phyloP scores from a whole-genome alignment of 78 protist species.

The Bodo saltans region DNA sequence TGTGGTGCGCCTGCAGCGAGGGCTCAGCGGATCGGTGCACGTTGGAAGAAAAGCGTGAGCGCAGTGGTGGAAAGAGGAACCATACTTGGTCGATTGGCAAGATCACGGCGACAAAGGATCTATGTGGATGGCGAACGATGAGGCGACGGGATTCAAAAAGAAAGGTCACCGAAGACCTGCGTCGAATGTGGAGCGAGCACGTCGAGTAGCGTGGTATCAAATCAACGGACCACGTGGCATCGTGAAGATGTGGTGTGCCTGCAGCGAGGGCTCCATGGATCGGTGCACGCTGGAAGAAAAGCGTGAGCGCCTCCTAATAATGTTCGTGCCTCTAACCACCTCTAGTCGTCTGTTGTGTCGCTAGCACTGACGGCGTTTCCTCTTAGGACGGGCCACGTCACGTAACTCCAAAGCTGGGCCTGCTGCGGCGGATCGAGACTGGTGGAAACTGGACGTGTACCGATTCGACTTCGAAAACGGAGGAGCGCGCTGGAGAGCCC shows the following conservation, averaged over 20 bases:
- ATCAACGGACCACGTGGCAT: slow-evolving; percentile 23
- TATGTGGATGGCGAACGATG: too few species aligned
- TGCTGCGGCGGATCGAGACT: slow-evolving; percentile 4
- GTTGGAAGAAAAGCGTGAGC: background rate
- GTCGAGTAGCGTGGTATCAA: slow-evolving; percentile 17
- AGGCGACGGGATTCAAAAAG: background rate
- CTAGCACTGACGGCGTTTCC: too few species aligned
- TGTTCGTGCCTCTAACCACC: too few species aligned
- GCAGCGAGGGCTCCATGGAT: slow-evolving; percentile 16
- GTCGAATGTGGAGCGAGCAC: slow-evolving; percentile 8
- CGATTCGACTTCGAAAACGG: background rate
- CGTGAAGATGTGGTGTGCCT: slow-evolving; percentile 28
- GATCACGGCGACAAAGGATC: too few species aligned
- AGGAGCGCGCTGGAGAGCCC: slow-evolving; percentile 1
- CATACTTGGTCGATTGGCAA: slow-evolving; percentile 26
- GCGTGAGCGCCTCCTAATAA: too few species aligned
- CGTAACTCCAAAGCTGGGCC: background rate
- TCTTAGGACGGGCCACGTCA: background rate
- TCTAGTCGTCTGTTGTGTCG: too few species aligned
- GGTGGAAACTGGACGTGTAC: slow-evolving; percentile 33
- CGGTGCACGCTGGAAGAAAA: slow-evolving; percentile 8
- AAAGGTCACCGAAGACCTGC: too few species aligned
- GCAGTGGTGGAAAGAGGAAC: slow-evolving; percentile 9
- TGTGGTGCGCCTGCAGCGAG: slow-evolving; percentile 22
- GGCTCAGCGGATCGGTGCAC: slow-evolving; percentile 1